These are phyloP conservation scores for Penicillium mononematosum DNA, from an alignment of 495 filamentous ascomycete species.

Conservation along the genomic window DNA sequence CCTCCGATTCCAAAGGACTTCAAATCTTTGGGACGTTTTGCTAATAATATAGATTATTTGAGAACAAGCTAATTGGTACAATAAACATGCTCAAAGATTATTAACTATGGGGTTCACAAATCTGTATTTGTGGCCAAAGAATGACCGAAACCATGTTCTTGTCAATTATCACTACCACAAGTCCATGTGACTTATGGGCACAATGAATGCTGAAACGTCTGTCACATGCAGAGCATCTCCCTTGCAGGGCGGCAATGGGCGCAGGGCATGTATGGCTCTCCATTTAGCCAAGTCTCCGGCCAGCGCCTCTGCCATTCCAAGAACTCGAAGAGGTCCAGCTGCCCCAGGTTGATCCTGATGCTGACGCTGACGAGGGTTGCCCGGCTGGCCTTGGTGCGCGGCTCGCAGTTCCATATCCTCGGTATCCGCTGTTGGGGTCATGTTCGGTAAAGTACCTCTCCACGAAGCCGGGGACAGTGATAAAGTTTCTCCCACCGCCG, in stretches of 20 bases:
- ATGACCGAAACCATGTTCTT: neutral
- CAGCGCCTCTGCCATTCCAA: constrained; percentile 66
- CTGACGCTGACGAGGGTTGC: constrained; percentile 20
- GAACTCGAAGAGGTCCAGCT: constrained; percentile 40
- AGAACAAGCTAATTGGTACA: neutral
- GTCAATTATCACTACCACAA: constrained; percentile 2
- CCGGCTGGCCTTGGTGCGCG: constrained; percentile 25
- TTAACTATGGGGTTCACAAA: neutral
- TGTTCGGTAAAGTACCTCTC: constrained; percentile 57
- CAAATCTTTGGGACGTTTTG: neutral
- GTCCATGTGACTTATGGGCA: neutral
- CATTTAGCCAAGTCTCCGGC: constrained; percentile 59
- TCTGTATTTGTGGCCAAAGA: neutral
- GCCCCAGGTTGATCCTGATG: constrained; percentile 29
- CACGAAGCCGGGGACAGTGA: constrained; percentile 67
- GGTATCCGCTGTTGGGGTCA: constrained; percentile 25
- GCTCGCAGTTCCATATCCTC: constrained; percentile 62
- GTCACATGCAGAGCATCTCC: neutral
- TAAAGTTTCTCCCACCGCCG: constrained; percentile 70
- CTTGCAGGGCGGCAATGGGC: neutral
- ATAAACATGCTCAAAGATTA: neutral
- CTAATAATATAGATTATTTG: neutral
- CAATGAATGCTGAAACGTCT: neutral
- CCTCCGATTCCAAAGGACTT: neutral
- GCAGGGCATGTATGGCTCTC: neutral